Conservation (phyloP, 192 early-diverging fungal species). For the Piromyces finnis region DNA sequence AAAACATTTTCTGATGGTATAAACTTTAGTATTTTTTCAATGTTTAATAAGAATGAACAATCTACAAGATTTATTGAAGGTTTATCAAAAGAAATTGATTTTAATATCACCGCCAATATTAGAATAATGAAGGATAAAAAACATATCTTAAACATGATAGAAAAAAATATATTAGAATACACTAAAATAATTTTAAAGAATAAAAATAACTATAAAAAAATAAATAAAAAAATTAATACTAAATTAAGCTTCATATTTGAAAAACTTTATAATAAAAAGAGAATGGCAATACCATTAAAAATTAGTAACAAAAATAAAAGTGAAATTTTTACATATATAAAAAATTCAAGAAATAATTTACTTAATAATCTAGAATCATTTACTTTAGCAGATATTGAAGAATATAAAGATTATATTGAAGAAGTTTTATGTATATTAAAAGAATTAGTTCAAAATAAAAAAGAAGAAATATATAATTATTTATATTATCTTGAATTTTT, state of each 20-base stretch:
- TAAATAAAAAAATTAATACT: background rate
- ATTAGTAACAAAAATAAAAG: background rate
- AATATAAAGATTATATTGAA: background rate
- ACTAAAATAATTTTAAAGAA: background rate
- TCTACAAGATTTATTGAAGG: background rate
- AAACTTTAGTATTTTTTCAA: background rate
- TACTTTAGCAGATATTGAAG: background rate
- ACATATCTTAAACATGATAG: background rate
- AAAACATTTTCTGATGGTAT: background rate
- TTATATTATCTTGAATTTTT: background rate
- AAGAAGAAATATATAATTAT: background rate
- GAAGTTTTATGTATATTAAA: background rate
- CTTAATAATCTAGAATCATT: background rate
- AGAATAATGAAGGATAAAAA: background rate
- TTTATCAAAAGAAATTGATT: background rate
- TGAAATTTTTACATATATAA: background rate
- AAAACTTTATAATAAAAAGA: background rate
- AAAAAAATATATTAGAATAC: background rate
- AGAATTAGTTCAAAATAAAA: background rate
- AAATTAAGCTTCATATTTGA: background rate
- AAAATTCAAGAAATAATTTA: background rate
- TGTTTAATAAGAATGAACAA: background rate
- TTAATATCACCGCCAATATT: background rate
- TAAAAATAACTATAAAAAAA: background rate
- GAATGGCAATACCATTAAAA: background rate